Evolutionary conservation across 768 basidiomycete species (phyloP).

Genomic region (Antrodiella citrinella): DNA sequence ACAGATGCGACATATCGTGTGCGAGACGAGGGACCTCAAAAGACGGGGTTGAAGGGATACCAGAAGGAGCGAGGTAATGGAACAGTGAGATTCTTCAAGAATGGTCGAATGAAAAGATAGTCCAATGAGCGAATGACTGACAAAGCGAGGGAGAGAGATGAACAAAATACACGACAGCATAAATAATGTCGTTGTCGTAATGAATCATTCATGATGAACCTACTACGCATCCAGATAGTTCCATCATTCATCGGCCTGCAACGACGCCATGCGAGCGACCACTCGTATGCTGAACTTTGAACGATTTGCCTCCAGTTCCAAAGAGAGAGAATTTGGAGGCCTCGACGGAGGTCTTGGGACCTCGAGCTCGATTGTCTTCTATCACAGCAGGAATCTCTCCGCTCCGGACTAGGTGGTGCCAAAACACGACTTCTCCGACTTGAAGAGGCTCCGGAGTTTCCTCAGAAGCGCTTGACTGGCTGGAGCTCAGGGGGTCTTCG

Average conservation of each 20-base stretch:
- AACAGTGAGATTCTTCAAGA: too few relatives aligned
- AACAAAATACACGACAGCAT: too few relatives aligned
- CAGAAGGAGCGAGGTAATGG: too few relatives aligned
- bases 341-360: not conserved
- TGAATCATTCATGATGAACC: not conserved
- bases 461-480: conserved; percentile 29
- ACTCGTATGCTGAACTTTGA: not conserved
- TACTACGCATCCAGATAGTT: not conserved
- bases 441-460: conserved; percentile 27
- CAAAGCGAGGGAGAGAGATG: too few relatives aligned
- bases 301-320: not conserved
- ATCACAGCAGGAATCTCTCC: conserved; percentile 67
- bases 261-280: not conserved
- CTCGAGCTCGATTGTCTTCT: conserved; percentile 53
- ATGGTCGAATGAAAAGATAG: too few relatives aligned
- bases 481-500: conserved; percentile 17
- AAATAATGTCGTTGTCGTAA: not conserved
- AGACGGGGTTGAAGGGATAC: too few relatives aligned
- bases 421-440: conserved; percentile 59
- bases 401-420: conserved; percentile 65
- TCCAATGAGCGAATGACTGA: too few relatives aligned
- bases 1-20: too few relatives aligned
- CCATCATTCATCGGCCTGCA: not conserved
- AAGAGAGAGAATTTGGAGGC: not conserved
- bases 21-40: too few relatives aligned